Percentiles rank a stretch among this genome's conserved stretches.
Evolutionary conservation across 208 protist species (phyloP).

Genomic region (Crithidia bombi): DNA sequence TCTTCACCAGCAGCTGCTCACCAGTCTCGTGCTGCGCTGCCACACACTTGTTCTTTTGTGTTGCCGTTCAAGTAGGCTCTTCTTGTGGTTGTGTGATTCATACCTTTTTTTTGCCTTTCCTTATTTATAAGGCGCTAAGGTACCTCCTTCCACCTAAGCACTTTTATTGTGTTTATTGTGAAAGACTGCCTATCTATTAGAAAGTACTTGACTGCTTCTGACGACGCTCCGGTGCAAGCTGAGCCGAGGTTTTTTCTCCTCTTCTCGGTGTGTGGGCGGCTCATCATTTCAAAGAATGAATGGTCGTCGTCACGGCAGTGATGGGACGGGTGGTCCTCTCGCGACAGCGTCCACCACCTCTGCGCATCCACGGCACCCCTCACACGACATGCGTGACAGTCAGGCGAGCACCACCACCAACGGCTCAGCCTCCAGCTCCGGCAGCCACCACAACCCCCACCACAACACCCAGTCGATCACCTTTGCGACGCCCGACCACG

Average conservation of each 20-base stretch:
- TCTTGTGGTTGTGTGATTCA: no score
- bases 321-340: neutral
- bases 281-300: conserved; percentile 9
- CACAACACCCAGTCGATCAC: conserved; percentile 10
- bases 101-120: no score
- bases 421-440: neutral
- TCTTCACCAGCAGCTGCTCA: conserved; percentile 10
- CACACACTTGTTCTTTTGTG: conserved; percentile 11
- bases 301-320: neutral
- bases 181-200: no score
- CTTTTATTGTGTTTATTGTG: no score
- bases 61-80: neutral
- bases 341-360: neutral
- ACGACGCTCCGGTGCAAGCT: neutral
- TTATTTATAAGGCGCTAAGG: no score
- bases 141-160: no score
- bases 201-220: no score
- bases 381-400: conserved; percentile 16
- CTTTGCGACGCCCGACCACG: conserved; percentile 19
- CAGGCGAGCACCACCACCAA: conserved; percentile 22
- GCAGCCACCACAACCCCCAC: neutral
- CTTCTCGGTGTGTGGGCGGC: neutral
- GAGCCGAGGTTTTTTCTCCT: conserved; percentile 15
- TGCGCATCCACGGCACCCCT: neutral
- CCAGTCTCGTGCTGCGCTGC: no score